Evolutionary conservation across 371 early-diverging fungal species (phyloP).

Genomic region (Mycotypha africana): DNA sequence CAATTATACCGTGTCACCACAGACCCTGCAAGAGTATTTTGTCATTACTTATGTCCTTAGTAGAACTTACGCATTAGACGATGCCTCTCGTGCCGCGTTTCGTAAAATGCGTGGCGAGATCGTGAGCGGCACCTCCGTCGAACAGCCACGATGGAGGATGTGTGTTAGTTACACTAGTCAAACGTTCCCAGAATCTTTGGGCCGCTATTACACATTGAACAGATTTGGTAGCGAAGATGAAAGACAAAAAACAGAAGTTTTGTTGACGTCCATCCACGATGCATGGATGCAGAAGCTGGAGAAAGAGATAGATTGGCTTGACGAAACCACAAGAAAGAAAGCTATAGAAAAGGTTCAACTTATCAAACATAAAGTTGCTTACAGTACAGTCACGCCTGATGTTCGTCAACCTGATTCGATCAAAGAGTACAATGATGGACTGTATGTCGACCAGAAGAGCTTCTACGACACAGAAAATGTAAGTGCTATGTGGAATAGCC

Average conservation of each 20-base stretch:
- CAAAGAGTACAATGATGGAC: constrained; percentile 29
- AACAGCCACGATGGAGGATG: constrained; percentile 40
- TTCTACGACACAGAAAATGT: constrained; percentile 45
- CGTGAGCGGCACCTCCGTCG: constrained; percentile 21
- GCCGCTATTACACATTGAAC: constrained; percentile 45
- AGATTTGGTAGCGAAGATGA: constrained; percentile 34
- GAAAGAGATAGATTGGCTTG: constrained; percentile 52
- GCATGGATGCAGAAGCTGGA: constrained; percentile 37
- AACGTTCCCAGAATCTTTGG: constrained; percentile 40
- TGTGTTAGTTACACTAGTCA: constrained; percentile 42
- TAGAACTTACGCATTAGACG: constrained; percentile 9
- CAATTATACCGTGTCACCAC: neutral
- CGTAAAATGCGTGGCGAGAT: constrained; percentile 15
- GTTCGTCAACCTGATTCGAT: constrained; percentile 36
- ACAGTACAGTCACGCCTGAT: constrained; percentile 47
- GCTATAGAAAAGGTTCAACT: constrained; percentile 49
- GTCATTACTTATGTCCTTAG: constrained; percentile 2
- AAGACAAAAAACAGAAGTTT: constrained; percentile 18
- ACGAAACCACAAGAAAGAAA: constrained; percentile 36
- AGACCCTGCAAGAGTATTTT: constrained; percentile 12
- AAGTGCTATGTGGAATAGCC: constrained; percentile 21
- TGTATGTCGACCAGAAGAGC: constrained; percentile 23
- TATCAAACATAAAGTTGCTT: constrained; percentile 46
- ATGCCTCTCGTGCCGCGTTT: constrained; percentile 9
- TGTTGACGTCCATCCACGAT: constrained; percentile 29